phyloP scores from a whole-genome alignment of 2,329 filamentous ascomycete genomes.

The Tetracladium maxilliforme region DNA sequence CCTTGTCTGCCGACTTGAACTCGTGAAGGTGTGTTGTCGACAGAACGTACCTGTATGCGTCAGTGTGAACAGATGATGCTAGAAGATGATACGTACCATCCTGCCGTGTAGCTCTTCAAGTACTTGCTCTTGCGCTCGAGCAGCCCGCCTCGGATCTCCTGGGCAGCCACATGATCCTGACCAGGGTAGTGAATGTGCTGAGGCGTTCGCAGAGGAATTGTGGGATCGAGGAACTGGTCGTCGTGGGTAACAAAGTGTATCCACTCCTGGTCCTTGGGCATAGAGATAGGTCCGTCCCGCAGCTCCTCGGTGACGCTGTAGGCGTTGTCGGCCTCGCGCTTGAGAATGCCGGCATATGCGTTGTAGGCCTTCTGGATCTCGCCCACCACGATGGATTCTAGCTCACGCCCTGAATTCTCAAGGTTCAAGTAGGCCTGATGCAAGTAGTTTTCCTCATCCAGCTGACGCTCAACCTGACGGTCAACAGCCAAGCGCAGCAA shows the following conservation, averaged over 20 bases:
- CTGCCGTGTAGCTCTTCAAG: slow-evolving; percentile 89
- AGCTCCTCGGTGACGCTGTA: slow-evolving; percentile 69
- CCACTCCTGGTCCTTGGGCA: slow-evolving; percentile 93
- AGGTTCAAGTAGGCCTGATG: slow-evolving; percentile 92
- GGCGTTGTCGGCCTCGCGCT: slow-evolving; percentile 75
- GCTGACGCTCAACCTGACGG: slow-evolving; percentile 77
- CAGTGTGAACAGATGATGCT: slow-evolving; percentile 6
- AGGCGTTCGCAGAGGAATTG: slow-evolving; percentile 59
- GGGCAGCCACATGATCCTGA: slow-evolving; percentile 62
- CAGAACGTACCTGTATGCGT: slow-evolving; percentile 63
- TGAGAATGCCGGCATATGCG: slow-evolving; percentile 79
- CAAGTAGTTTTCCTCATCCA: slow-evolving; percentile 94
- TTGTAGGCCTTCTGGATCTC: slow-evolving; percentile 98
- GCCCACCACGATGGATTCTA: slow-evolving; percentile 91
- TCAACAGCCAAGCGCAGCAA: slow-evolving; percentile 77
- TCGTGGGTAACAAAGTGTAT: slow-evolving; percentile 60
- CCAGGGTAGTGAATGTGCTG: slow-evolving; percentile 87
- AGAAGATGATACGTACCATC: slow-evolving; percentile 50
- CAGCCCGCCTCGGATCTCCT: slow-evolving; percentile 80
- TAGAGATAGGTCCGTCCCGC: slow-evolving; percentile 71
- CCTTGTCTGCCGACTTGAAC: slow-evolving; percentile 95
- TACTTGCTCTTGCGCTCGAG: slow-evolving; percentile 98
- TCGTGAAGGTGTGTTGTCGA: slow-evolving; percentile 96
- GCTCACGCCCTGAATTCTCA: slow-evolving; percentile 82
- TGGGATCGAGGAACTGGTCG: slow-evolving; percentile 76